Evolutionary conservation across 148 eudicot species (phyloP), one percentile per base, ranked within the genome.

Genomic region (Spergularia bocconei): DNA sequence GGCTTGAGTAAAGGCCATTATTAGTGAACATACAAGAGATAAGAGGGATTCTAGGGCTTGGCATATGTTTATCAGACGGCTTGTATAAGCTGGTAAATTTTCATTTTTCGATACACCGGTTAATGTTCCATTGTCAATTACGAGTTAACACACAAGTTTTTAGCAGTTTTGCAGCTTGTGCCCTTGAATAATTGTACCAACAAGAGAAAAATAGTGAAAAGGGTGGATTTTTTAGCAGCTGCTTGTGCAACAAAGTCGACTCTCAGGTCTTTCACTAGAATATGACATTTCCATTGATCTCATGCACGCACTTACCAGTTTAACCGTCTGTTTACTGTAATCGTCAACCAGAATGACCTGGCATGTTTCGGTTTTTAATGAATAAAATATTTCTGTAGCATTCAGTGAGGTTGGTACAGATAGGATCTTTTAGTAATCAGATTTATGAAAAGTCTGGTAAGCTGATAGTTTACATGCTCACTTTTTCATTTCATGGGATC

Each of bases 401-500:
- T 29, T 29, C 33, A 29, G 33, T 29, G 33, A 29, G 33, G 33
- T 29, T 29, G 33, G 33, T 29, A 29, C 33, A 29, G 33, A 29
- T 29, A 29, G 44, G 14, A n/a, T 39, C 58, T 11, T 19, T 15
- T 8, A 66, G 51, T 39, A 60, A 54, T 19, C 7, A 29, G n/a
- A 20, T n/a, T 39, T 13, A 66, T 55, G 33, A 80, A 23, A 55
- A 63, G 70, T 60, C 54, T 74, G 69, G 55, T 79, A 68, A 69
- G 63, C 59, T 75, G 75, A 80, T 65, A 76, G 75, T 70, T 36
- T 29, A 41, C 47, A 41, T 8, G 29, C 52, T 47, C 50, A 48
- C 1, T 63, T 23, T 52, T 67, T 75, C 33, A 80, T 39, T 54
- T 84, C 84, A 75, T 78, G 86, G 82, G 8, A 71, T 77, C 65